A percentile compares a stretch with the other conserved stretches of the same genome.
These are phyloP conservation scores for Blastobotrys mokoenaii DNA, from an alignment of 805 yeast genomes.

Conservation along the genomic window DNA sequence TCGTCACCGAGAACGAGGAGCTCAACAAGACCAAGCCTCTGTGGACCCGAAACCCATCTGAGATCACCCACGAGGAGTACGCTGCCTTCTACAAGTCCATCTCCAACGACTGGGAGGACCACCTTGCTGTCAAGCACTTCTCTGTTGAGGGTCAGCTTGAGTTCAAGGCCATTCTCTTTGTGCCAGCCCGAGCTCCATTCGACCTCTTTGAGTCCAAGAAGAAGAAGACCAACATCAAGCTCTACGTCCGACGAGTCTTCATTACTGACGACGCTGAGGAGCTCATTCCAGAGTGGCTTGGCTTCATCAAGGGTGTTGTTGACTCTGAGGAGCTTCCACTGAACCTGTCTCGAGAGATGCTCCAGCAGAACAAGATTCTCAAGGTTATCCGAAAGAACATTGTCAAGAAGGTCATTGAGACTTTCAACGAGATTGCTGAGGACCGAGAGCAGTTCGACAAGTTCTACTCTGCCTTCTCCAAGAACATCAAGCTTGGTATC, in stretches of 20 bases:
- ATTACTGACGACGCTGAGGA: slow-evolving; percentile 99
- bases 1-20: slow-evolving; percentile 93
- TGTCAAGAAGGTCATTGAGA: slow-evolving; percentile 95
- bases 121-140: slow-evolving; percentile 98
- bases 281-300: slow-evolving; percentile 97
- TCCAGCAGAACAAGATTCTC: slow-evolving; percentile 99
- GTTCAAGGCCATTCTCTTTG: slow-evolving; percentile 93
- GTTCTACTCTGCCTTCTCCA: slow-evolving; percentile 95
- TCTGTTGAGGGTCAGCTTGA: slow-evolving; percentile 99
- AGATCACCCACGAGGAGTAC: slow-evolving; percentile 96
- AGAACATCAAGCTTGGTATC: slow-evolving; percentile 97
- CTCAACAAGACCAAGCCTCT: slow-evolving; percentile 97
- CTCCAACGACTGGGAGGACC: slow-evolving; percentile 99
- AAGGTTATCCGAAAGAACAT: slow-evolving; percentile 99
- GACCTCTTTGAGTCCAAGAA: slow-evolving; percentile 96
- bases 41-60: slow-evolving; percentile 99
- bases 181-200: slow-evolving; percentile 99
- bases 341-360: slow-evolving; percentile 99
- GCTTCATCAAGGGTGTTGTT: slow-evolving; percentile 97
- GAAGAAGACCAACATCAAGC: slow-evolving; percentile 98
- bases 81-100: slow-evolving; percentile 98
- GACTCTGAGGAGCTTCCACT: slow-evolving; percentile 99
- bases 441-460: slow-evolving; percentile 97
- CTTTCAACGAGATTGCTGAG: slow-evolving; percentile 99
- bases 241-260: slow-evolving; percentile 98